phyloP scores from a whole-genome alignment of 768 basidiomycete genomes.

The Naganishia antarctica region DNA sequence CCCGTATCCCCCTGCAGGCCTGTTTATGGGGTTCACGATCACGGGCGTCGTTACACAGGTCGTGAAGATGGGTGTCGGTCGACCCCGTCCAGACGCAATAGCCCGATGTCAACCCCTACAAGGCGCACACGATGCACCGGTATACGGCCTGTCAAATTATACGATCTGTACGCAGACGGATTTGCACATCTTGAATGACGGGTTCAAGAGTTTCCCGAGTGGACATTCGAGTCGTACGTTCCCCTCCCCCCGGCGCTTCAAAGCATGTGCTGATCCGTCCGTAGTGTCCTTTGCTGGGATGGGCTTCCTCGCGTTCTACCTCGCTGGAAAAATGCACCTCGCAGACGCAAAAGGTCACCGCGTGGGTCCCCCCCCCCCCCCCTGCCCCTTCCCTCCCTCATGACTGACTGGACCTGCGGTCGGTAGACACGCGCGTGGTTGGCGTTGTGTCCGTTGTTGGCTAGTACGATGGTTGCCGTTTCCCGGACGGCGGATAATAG shows the following conservation, averaged over 20 bases:
- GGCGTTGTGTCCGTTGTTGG: constrained; percentile 67
- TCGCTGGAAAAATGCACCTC: constrained; percentile 86
- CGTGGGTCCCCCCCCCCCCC: constrained; percentile 51
- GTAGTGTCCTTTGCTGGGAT: constrained; percentile 83
- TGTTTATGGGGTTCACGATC: constrained; percentile 67
- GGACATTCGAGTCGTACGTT: constrained; percentile 79
- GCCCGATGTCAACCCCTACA: constrained; percentile 65
- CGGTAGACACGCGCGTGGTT: constrained; percentile 68
- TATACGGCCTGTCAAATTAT: constrained; percentile 67
- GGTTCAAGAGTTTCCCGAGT: constrained; percentile 86
- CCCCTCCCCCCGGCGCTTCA: not conserved
- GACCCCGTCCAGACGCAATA: constrained; percentile 78
- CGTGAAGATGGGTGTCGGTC: constrained; percentile 69
- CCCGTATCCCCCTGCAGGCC: constrained; percentile 44
- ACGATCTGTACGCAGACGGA: constrained; percentile 71
- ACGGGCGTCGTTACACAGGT: constrained; percentile 80
- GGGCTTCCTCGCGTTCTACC: constrained; percentile 78
- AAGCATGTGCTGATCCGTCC: not conserved
- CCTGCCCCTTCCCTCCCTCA: no score
- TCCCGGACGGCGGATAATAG: constrained; percentile 88
- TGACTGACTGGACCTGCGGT: no score
- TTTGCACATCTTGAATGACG: constrained; percentile 61
- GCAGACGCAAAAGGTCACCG: constrained; percentile 72
- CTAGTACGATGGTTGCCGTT: constrained; percentile 56
- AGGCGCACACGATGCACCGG: constrained; percentile 61